These are phyloP conservation scores for Eucalyptus guilfoylei DNA, from an alignment of 345 rosid genomes.

Conservation along the genomic window DNA sequence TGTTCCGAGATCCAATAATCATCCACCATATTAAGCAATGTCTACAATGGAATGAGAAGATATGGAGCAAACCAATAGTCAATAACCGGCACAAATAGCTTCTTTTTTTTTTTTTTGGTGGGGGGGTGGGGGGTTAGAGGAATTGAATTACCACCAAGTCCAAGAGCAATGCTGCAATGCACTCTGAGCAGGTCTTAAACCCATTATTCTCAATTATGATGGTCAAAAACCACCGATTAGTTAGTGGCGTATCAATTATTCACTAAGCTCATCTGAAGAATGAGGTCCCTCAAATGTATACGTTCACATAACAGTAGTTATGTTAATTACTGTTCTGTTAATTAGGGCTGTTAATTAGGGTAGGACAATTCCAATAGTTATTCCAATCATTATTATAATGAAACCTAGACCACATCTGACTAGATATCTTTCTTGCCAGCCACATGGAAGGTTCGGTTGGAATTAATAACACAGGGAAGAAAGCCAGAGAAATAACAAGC, in stretches of 20 bases:
- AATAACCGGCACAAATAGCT: too few relatives aligned
- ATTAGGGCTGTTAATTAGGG: constrained; percentile 16
- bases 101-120: too few relatives aligned
- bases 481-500: constrained; percentile 72
- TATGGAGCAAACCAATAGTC: too few relatives aligned
- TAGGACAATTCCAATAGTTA: constrained; percentile 84
- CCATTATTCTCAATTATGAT: too few relatives aligned
- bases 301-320: constrained; percentile 75
- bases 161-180: constrained; percentile 39
- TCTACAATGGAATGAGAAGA: too few relatives aligned
- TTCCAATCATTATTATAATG: constrained; percentile 84
- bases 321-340: constrained; percentile 1
- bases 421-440: constrained; percentile 89
- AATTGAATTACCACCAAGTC: too few relatives aligned
- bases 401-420: constrained; percentile 86
- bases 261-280: not conserved
- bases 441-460: constrained; percentile 99
- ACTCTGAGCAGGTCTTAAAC: not conserved
- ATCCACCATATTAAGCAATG: too few relatives aligned
- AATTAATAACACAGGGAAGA: constrained; percentile 83
- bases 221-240: constrained; percentile 36
- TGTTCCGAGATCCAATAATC: too few relatives aligned
- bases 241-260: not conserved
- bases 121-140: too few relatives aligned
- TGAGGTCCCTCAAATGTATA: constrained; percentile 46